Base-by-base conservation (phyloP, 1,284 basidiomycete genomes). In the Chalciporus sp. region DNA sequence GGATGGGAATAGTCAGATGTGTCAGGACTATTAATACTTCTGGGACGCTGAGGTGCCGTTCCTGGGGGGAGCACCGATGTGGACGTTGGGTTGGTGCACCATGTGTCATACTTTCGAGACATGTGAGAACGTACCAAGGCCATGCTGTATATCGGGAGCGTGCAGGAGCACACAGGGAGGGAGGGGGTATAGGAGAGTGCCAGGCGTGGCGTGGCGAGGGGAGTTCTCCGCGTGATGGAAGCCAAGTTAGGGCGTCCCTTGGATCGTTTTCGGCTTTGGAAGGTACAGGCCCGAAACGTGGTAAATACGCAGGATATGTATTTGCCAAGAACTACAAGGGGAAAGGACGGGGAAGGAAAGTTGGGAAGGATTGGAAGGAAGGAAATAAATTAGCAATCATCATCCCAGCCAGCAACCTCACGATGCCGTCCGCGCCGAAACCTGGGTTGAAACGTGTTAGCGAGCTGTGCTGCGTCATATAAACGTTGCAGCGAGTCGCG, bases 211-310 rank as follows among this genome's bases (percentile, higher is more conserved):
- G 26, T 51, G 48, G 29, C 40, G 23, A 52, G 52, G 42, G 27
- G 12, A 23, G 20, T 20, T 42, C 19, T 16, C 23, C 17, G 43
- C n/a, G 28, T 35, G 44, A 46, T 35, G 44, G 44, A 46, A 46
- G 44, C 17, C 20, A 16, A 42, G n/a, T 27, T 44, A 50, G 52
- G 40, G 45, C 52, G 14, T 54, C 52, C 29, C n/a, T 35, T 19
- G 26, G 17, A 17, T 44, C 9, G 42, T 44, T 43, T 26, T 20
- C n/a, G 52, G 47, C 37, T 41, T 47, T 43, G 44, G 37, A 40
- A 43, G 40, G 19, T 49, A 49, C 28, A 42, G 56, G 50, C 59
- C 62, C 49, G 64, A 65, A 62, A 62, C 52, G 53, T 62, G 52
- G 53, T 44, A 54, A 55, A 27, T 23, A 35, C 33, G 28, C 28